These are phyloP conservation scores for Lepidium africanum DNA, from an alignment of 345 rosid genomes.

Conservation along the genomic window DNA sequence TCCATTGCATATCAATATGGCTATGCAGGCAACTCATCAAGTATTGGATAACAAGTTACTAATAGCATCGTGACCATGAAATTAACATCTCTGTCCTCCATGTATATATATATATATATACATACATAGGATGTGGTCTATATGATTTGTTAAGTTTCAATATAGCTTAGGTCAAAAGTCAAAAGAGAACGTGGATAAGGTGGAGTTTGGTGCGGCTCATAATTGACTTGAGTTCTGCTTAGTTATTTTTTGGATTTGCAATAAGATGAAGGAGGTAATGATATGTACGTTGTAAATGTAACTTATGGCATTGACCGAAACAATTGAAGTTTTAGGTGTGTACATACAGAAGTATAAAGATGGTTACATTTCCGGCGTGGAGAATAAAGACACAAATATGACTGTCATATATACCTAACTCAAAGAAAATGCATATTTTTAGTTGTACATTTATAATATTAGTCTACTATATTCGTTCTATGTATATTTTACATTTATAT, in stretches of 20 bases:
- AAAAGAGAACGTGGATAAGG: constrained; percentile 15
- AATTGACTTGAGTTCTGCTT: constrained; percentile 10
- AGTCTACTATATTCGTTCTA: no score
- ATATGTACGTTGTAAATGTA: background rate
- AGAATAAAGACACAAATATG: constrained; percentile 1
- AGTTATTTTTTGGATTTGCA: background rate
- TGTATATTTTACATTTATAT: no score
- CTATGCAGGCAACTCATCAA: constrained; percentile 4
- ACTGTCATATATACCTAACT: constrained; percentile 2
- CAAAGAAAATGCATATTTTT: background rate
- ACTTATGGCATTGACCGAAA: constrained; percentile 8
- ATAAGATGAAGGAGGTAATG: background rate
- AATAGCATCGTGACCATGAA: background rate
- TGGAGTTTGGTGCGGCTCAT: constrained; percentile 23
- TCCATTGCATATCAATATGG: background rate
- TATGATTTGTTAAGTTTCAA: background rate
- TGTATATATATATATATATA: no score
- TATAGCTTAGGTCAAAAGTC: background rate
- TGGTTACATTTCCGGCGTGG: background rate
- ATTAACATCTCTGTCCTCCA: background rate
- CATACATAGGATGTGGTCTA: background rate
- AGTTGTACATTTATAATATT: no score
- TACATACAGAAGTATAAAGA: background rate
- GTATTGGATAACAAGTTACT: background rate
- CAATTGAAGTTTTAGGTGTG: background rate